Conservation (phyloP, 169 alveolate species). For the Plasmodium cynomolgi region DNA sequence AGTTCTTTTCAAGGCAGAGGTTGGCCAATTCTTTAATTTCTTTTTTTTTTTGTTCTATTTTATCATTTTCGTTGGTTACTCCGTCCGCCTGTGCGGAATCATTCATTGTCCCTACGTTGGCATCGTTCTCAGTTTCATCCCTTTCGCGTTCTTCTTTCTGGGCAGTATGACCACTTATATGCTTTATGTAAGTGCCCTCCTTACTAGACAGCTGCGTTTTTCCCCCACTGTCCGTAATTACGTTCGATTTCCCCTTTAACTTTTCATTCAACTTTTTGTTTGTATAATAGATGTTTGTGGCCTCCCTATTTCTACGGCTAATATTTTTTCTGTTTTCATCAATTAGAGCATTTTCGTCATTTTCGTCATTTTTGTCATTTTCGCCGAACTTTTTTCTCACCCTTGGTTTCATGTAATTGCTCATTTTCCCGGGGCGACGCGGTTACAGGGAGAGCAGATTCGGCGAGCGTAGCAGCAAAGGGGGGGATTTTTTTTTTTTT, state of each 20-base stretch:
- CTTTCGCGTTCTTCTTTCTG: not conserved
- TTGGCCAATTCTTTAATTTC: constrained; percentile 74
- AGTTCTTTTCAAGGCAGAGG: constrained; percentile 56
- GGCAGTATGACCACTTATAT: not conserved
- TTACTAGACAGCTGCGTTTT: constrained; percentile 3
- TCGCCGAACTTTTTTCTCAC: not conserved
- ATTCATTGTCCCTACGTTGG: not conserved
- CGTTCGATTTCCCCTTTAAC: not conserved
- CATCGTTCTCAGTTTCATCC: not conserved
- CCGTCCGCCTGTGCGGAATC: not conserved
- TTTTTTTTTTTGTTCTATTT: constrained; percentile 17
- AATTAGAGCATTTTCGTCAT: constrained; percentile 36
- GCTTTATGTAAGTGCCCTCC: not conserved
- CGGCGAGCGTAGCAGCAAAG: not conserved
- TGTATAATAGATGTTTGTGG: constrained; percentile 2
- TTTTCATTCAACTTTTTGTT: constrained; percentile 34
- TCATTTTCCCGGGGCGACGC: constrained; percentile 11
- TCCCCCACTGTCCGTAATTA: not conserved
- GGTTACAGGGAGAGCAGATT: not conserved
- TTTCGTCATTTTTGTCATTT: constrained; percentile 64
- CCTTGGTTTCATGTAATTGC: not conserved
- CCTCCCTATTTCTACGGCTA: constrained; percentile 22
- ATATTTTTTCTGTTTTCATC: constrained; percentile 59
- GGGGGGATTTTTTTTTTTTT: not conserved
- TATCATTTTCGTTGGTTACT: constrained; percentile 15